These are phyloP conservation scores for Echria macrotheca DNA, from an alignment of 495 filamentous ascomycete genomes.

Conservation along the genomic window DNA sequence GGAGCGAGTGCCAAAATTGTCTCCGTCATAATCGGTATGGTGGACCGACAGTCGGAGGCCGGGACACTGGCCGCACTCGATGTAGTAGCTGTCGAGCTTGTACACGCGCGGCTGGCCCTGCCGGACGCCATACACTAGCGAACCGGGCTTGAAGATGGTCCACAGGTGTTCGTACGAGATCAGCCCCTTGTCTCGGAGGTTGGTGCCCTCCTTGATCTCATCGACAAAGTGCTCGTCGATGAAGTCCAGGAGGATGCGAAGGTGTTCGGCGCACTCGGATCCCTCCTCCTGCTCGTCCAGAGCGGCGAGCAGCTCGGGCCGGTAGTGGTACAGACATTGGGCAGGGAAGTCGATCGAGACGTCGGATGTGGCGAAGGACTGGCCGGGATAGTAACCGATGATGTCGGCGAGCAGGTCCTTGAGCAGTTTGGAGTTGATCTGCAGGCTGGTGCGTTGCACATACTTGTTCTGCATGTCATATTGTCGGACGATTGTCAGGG, in stretches of 20 bases:
- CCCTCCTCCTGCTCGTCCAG: conserved; percentile 16
- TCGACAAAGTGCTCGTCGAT: conserved; percentile 27
- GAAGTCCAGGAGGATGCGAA: conserved; percentile 30
- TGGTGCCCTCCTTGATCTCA: conserved; percentile 23
- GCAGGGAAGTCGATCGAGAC: conserved; percentile 22
- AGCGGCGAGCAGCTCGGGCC: conserved; percentile 8
- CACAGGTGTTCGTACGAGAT: conserved; percentile 29
- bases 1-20: conserved; percentile 40
- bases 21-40: conserved; percentile 52
- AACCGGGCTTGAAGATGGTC: conserved; percentile 35
- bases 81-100: conserved; percentile 10
- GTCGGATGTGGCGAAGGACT: conserved; percentile 22
- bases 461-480: conserved; percentile 9
- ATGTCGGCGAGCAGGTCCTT: conserved; percentile 4
- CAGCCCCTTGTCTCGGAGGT: conserved; percentile 24
- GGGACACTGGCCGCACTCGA: conserved; percentile 4
- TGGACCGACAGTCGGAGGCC: conserved; percentile 16
- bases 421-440: conserved; percentile 11
- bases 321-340: conserved; percentile 13
- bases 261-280: conserved; percentile 26
- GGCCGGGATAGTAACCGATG: conserved; percentile 12
- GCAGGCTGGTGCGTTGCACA: conserved; percentile 7
- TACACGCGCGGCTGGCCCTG: conserved; percentile 13
- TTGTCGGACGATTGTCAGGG: conserved; percentile 4
- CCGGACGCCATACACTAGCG: conserved; percentile 13